Evolutionary conservation across 2,329 filamentous ascomycete genomes (phyloP).

Genomic region (Ceratocystis colombiana): DNA sequence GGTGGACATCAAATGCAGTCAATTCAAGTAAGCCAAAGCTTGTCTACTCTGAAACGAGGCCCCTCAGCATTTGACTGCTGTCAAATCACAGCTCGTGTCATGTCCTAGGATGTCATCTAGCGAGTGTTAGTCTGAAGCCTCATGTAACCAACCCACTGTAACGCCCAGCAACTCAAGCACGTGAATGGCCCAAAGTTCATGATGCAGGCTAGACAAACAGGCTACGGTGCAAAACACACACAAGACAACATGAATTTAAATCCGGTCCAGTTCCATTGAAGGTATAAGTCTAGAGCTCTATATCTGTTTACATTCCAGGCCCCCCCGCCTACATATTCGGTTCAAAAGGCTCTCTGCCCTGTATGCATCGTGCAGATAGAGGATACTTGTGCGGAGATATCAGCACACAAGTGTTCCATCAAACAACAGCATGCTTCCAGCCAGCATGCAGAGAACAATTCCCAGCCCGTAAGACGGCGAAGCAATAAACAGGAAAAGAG

Average conservation of each 20-base stretch:
- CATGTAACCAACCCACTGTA: background rate
- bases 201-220: background rate
- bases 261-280: constrained; percentile 11
- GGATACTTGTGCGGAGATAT: background rate
- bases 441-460: constrained; percentile 11
- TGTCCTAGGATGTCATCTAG: background rate
- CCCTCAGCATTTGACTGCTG: background rate
- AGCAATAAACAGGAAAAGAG: constrained; percentile 14
- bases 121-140: background rate
- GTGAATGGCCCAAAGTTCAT: background rate
- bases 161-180: no score
- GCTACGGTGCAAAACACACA: background rate
- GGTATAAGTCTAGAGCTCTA: constrained; percentile 15
- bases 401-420: background rate
- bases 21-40: background rate
- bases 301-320: constrained; percentile 11
- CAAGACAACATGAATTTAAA: background rate
- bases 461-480: constrained; percentile 9
- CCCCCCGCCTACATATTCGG: background rate
- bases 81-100: background rate
- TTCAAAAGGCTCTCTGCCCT: constrained; percentile 9
- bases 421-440: constrained; percentile 2
- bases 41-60: constrained; percentile 3
- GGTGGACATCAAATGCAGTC: no score
- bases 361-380: constrained; percentile 1